These are phyloP conservation scores for Talaromyces proteolyticus DNA, from an alignment of 495 filamentous ascomycete species.

Conservation along the genomic window DNA sequence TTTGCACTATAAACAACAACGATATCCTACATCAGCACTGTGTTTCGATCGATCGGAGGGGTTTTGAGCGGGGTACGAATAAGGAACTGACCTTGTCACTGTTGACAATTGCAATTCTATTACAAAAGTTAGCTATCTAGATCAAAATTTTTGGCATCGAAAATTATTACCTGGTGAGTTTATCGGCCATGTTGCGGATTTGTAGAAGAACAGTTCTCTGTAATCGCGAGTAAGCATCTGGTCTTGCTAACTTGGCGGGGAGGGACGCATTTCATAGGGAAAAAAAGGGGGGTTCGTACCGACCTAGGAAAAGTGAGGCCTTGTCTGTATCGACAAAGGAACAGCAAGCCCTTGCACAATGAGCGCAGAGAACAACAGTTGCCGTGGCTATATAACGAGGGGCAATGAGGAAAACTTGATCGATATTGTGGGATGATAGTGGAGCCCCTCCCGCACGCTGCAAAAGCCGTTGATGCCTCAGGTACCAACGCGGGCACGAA, in stretches of 20 bases:
- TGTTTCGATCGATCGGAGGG: too few species aligned
- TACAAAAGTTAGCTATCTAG: constrained; percentile 11
- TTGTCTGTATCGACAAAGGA: not conserved
- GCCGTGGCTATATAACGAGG: constrained; percentile 10
- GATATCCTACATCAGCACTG: too few species aligned
- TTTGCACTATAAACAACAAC: constrained; percentile 67
- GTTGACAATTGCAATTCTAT: constrained; percentile 94
- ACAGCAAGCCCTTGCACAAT: not conserved
- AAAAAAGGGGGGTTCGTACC: not conserved
- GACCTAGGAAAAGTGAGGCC: not conserved
- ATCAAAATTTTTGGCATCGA: not conserved
- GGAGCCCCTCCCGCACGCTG: constrained; percentile 6
- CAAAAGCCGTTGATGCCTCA: not conserved
- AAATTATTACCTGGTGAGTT: constrained; percentile 68
- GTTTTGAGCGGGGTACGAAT: constrained; percentile 5
- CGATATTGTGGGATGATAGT: constrained; percentile 7
- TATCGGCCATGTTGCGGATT: constrained; percentile 75
- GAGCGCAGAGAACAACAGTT: not conserved
- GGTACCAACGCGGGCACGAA: not conserved
- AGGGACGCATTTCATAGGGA: not conserved
- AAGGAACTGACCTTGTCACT: constrained; percentile 78
- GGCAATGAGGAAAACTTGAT: constrained; percentile 20
- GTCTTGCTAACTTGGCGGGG: too few species aligned
- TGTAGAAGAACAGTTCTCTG: not conserved
- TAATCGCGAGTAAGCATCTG: not conserved